phyloP scores from a whole-genome alignment of 805 yeast genomes.

The Jamesozyma rosinii region DNA sequence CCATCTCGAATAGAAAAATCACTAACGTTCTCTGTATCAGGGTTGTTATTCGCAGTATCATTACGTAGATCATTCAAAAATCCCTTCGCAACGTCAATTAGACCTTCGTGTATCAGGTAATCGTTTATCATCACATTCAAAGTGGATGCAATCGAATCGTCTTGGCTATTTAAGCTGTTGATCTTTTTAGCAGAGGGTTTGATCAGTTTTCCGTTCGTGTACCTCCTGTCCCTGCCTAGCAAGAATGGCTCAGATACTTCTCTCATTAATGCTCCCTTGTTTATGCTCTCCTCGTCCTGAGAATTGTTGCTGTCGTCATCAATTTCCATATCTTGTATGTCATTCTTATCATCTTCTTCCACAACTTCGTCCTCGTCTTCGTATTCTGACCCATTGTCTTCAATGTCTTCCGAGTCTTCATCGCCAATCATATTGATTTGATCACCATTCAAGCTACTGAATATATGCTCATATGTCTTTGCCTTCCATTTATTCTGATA shows the following conservation, averaged over 20 bases:
- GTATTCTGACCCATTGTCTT: constrained; percentile 23
- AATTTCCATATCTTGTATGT: constrained; percentile 1
- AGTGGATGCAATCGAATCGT: constrained; percentile 23
- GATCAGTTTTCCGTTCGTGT: constrained; percentile 8
- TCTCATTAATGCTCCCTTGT: not conserved
- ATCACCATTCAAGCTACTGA: constrained; percentile 25
- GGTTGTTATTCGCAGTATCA: not conserved
- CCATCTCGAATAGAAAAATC: constrained; percentile 4
- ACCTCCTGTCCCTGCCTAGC: constrained; percentile 16
- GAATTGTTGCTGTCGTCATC: constrained; percentile 1
- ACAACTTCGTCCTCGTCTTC: constrained; percentile 7
- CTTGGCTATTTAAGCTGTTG: constrained; percentile 18
- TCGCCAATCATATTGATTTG: not conserved
- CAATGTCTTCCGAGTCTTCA: constrained; percentile 6
- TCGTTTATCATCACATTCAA: constrained; percentile 27
- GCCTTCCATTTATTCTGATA: constrained; percentile 42
- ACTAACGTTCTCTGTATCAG: too few relatives aligned
- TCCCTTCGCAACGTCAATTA: constrained; percentile 43
- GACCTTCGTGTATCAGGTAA: constrained; percentile 53
- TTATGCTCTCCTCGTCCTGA: not conserved
- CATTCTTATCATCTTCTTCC: not conserved
- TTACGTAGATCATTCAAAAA: constrained; percentile 38
- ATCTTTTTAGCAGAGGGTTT: constrained; percentile 18
- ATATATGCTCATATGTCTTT: constrained; percentile 27
- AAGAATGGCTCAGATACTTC: constrained; percentile 5